Conservation (phyloP, 2,329 filamentous ascomycete genomes). For the Hypoxylon sp. region DNA sequence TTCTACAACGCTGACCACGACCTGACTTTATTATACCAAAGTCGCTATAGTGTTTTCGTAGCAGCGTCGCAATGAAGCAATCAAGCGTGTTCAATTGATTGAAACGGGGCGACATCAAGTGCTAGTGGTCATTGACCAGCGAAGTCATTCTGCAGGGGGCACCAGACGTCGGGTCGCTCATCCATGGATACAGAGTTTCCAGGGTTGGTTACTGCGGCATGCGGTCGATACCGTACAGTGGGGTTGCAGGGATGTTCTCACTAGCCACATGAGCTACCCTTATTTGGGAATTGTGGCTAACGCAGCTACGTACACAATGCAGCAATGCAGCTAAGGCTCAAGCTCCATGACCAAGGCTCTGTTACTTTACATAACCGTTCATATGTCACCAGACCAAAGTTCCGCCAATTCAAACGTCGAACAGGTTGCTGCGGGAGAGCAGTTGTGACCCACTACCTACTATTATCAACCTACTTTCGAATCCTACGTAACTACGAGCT, state of each 20-base stretch:
- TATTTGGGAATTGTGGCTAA: constrained; percentile 14
- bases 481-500: constrained; percentile 11
- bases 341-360: constrained; percentile 17
- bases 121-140: constrained; percentile 33
- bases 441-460: constrained; percentile 33
- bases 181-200: constrained; percentile 11
- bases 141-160: constrained; percentile 41
- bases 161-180: constrained; percentile 35
- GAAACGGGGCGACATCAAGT: constrained; percentile 32
- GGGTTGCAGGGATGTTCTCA: constrained; percentile 29
- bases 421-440: constrained; percentile 21
- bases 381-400: constrained; percentile 37
- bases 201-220: constrained; percentile 11
- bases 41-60: constrained; percentile 14
- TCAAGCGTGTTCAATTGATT: constrained; percentile 21
- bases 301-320: constrained; percentile 11
- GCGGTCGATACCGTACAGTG: constrained; percentile 19
- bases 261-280: constrained; percentile 24
- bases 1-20: too few species aligned
- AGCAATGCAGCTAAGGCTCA: constrained; percentile 11
- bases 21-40: constrained; percentile 23
- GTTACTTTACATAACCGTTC: constrained; percentile 28
- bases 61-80: constrained; percentile 16
- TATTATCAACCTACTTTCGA: constrained; percentile 30
- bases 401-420: constrained; percentile 27